Evolutionary conservation across 2,329 filamentous ascomycete genomes (phyloP).

Genomic region (Keithomyces neogunnii): DNA sequence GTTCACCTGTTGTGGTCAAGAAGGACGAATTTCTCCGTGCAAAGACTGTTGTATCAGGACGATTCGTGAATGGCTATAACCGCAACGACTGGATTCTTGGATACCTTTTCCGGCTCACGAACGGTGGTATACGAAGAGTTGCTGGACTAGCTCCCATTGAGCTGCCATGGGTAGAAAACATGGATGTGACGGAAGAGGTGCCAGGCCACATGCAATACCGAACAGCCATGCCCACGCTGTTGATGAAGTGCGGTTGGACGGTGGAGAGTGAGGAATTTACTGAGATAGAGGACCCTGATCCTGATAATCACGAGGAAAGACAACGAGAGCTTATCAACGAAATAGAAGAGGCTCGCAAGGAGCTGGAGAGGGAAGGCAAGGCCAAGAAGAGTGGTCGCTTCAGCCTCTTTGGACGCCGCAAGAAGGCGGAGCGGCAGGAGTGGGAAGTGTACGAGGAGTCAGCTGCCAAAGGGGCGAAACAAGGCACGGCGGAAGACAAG

Average conservation of each 20-base stretch:
- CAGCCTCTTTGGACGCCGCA: conserved; percentile 75
- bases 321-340: conserved; percentile 93
- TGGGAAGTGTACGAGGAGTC: conserved; percentile 91
- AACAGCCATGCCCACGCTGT: conserved; percentile 77
- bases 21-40: conserved; percentile 80
- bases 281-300: conserved; percentile 95
- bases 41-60: conserved; percentile 77
- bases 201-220: conserved; percentile 96
- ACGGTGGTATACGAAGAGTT: conserved; percentile 81
- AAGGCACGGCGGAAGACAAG: conserved; percentile 27
- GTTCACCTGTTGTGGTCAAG: conserved; percentile 84
- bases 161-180: conserved; percentile 78
- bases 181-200: conserved; percentile 78
- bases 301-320: conserved; percentile 78
- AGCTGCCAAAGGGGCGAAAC: conserved; percentile 27
- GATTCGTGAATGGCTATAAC: conserved; percentile 91
- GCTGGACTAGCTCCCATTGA: conserved; percentile 76
- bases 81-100: conserved; percentile 95
- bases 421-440: conserved; percentile 71
- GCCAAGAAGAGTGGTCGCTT: conserved; percentile 48
- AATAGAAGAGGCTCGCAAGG: conserved; percentile 86
- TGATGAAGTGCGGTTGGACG: conserved; percentile 82
- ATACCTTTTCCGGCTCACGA: conserved; percentile 91
- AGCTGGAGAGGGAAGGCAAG: conserved; percentile 72
- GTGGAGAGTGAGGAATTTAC: conserved; percentile 90